phyloP scores from a whole-genome alignment of 2,329 filamentous ascomycete genomes.

The Biscogniauxia marginata region DNA sequence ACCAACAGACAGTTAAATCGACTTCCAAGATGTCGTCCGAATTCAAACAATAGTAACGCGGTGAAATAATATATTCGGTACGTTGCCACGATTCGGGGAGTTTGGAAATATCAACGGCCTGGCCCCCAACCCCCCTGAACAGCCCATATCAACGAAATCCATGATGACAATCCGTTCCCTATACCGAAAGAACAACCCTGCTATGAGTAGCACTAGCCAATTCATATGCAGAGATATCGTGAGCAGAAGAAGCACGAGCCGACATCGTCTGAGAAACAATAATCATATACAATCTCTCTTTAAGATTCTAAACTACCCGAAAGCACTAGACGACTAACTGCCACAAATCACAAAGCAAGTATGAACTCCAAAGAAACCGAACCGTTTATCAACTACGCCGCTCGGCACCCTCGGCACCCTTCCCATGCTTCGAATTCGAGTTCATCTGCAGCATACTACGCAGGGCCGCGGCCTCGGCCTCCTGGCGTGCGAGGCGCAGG shows the following conservation, averaged over 20 bases:
- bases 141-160: no score
- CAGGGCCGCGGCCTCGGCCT: constrained; percentile 64
- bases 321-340: constrained; percentile 12
- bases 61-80: no score
- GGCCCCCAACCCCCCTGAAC: no score
- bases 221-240: no score
- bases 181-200: constrained; percentile 26
- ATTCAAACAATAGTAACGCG: no score
- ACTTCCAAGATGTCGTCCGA: no score
- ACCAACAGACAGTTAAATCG: no score
- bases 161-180: constrained; percentile 33
- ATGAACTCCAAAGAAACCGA: background rate
- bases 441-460: constrained; percentile 47
- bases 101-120: no score
- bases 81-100: no score
- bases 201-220: no score
- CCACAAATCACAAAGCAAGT: constrained; percentile 6
- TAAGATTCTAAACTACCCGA: constrained; percentile 17
- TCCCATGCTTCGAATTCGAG: constrained; percentile 18
- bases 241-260: constrained; percentile 28
- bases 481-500: constrained; percentile 60
- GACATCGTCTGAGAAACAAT: constrained; percentile 33
- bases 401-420: constrained; percentile 20
- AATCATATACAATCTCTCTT: constrained; percentile 13
- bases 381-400: background rate